phyloP scores from a whole-genome alignment of 1,139 yeast genomes.

The Geotrichum bryndzae region DNA sequence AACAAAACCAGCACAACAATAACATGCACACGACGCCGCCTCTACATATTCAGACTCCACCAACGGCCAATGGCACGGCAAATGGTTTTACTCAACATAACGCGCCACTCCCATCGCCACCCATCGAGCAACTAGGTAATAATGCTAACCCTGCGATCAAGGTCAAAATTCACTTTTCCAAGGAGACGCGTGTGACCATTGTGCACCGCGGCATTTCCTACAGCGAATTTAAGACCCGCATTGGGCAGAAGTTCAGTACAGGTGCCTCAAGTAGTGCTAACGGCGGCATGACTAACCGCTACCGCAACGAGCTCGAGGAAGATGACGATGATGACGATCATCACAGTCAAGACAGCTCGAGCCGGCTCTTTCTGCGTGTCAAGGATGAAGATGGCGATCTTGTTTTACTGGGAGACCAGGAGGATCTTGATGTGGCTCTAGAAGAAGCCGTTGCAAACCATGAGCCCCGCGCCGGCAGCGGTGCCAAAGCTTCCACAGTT shows the following conservation, averaged over 20 bases:
- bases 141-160: not conserved
- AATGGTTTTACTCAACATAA: not conserved
- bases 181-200: slow-evolving; percentile 14
- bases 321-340: not conserved
- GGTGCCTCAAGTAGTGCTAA: not conserved
- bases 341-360: not conserved
- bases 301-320: not conserved
- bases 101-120: not conserved
- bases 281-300: not conserved
- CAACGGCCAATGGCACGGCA: not conserved
- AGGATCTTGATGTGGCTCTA: slow-evolving; percentile 9
- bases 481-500: not conserved
- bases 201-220: slow-evolving; percentile 9
- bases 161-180: slow-evolving; percentile 15
- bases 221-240: slow-evolving; percentile 5
- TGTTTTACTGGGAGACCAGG: slow-evolving; percentile 8
- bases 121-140: not conserved
- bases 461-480: not conserved
- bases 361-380: not conserved
- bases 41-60: not conserved
- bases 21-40: not conserved
- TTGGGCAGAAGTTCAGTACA: slow-evolving; percentile 9
- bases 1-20: not conserved
- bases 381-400: slow-evolving; percentile 11
- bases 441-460: not conserved